Conservation (phyloP, 352 stramenopile species). For the Globisporangium cystogenes region DNA sequence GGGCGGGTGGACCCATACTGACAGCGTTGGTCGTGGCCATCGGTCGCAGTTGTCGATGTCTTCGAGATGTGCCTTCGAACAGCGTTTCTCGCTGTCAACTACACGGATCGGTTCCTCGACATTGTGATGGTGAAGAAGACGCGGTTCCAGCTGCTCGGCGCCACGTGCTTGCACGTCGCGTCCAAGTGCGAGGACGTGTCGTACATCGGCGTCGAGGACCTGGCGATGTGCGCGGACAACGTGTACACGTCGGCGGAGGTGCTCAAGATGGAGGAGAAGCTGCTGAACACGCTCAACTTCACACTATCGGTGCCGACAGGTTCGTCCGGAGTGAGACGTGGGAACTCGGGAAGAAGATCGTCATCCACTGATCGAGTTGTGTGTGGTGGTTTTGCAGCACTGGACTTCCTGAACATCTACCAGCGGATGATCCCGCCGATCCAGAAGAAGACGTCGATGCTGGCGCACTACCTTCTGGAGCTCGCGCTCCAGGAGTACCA, state of each 20-base stretch:
- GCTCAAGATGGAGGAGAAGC: constrained; percentile 89
- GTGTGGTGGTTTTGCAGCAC: constrained; percentile 22
- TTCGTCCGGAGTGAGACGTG: constrained; percentile 15
- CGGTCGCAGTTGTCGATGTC: constrained; percentile 77
- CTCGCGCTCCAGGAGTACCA: constrained; percentile 86
- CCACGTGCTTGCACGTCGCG: constrained; percentile 86
- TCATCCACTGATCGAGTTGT: not conserved
- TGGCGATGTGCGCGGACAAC: constrained; percentile 90
- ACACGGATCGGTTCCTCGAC: constrained; percentile 86
- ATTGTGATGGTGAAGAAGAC: constrained; percentile 89
- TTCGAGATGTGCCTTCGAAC: constrained; percentile 91
- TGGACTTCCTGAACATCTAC: constrained; percentile 90
- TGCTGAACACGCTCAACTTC: constrained; percentile 91
- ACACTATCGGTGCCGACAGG: constrained; percentile 85
- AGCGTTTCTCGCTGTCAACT: constrained; percentile 88
- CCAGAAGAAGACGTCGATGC: constrained; percentile 79
- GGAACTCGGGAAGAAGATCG: not conserved
- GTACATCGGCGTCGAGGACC: constrained; percentile 90
- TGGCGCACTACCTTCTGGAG: constrained; percentile 88
- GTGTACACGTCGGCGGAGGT: constrained; percentile 88
- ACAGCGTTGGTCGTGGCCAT: not conserved
- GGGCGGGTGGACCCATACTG: not conserved
- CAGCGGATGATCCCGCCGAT: constrained; percentile 83
- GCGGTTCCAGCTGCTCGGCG: constrained; percentile 86
- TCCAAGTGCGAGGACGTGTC: constrained; percentile 91